phyloP scores from a whole-genome alignment of 2,329 filamentous ascomycete species.

The Incumbomyces lentus region DNA sequence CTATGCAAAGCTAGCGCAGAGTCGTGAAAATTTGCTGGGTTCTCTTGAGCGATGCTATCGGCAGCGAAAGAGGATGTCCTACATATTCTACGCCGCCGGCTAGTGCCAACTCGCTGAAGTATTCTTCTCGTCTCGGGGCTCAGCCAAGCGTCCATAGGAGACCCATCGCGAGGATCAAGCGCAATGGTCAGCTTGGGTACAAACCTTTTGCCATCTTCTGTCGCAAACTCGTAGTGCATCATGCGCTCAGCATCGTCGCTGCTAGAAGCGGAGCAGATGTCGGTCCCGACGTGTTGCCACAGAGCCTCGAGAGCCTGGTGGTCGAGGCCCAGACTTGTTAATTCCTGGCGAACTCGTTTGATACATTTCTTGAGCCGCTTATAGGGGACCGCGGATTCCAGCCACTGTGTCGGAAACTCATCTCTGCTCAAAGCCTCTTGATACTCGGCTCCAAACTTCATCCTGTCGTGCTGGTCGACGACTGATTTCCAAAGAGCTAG shows the following conservation, averaged over 20 bases:
- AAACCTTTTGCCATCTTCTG: constrained; percentile 39
- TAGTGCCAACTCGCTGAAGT: constrained; percentile 44
- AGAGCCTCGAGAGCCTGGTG: constrained; percentile 58
- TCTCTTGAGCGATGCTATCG: too few relatives aligned
- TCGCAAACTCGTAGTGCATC: constrained; percentile 47
- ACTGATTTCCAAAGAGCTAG: background rate
- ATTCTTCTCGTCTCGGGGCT: constrained; percentile 55
- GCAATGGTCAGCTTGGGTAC: constrained; percentile 60
- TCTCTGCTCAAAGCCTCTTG: constrained; percentile 58
- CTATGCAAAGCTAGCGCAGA: background rate
- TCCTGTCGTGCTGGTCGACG: constrained; percentile 28
- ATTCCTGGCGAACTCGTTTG: constrained; percentile 65
- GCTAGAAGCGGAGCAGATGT: constrained; percentile 3
- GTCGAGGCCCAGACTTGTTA: constrained; percentile 61
- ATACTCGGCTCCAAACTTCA: constrained; percentile 83
- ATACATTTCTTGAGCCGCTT: constrained; percentile 80
- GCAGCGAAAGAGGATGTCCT: background rate
- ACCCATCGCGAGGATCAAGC: constrained; percentile 55
- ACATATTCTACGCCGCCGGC: background rate
- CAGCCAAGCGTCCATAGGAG: constrained; percentile 57
- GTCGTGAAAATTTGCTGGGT: too few relatives aligned
- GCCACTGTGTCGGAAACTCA: constrained; percentile 62
- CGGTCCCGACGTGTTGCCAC: constrained; percentile 42
- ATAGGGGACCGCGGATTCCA: constrained; percentile 71
- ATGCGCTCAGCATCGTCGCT: constrained; percentile 19